Evolutionary conservation across 2,329 filamentous ascomycete genomes (phyloP).

Genomic region (Colletotrichum liaoningense): DNA sequence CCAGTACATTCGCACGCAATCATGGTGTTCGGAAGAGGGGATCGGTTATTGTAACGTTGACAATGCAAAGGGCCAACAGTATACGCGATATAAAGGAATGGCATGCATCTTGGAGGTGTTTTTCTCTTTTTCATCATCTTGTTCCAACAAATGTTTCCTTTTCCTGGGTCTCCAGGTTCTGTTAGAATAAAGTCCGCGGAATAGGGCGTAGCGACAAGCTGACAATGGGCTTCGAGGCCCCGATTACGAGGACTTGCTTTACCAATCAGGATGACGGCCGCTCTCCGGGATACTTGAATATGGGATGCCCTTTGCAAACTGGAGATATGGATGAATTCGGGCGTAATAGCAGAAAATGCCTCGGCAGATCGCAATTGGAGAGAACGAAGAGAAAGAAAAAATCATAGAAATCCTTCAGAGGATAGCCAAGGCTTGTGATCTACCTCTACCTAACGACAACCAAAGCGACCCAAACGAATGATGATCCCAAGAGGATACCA

Average conservation of each 20-base stretch:
- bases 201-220: background rate
- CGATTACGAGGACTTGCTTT: background rate
- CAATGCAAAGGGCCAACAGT: slow-evolving; percentile 35
- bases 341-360: background rate
- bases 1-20: slow-evolving; percentile 37
- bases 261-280: background rate
- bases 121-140: slow-evolving; percentile 6
- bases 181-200: background rate
- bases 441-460: too few relatives aligned
- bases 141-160: slow-evolving; percentile 3
- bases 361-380: background rate
- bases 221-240: background rate
- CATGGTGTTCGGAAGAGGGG: slow-evolving; percentile 37
- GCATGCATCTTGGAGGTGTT: slow-evolving; percentile 35
- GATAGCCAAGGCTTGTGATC: background rate
- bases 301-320: background rate
- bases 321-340: background rate
- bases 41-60: slow-evolving; percentile 34
- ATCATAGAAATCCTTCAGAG: background rate
- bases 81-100: slow-evolving; percentile 36
- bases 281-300: background rate
- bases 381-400: background rate
- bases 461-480: too few relatives aligned
- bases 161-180: background rate
- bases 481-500: background rate